Conservation (phyloP, 768 basidiomycete species). For the Lanmaoa rubissima region DNA sequence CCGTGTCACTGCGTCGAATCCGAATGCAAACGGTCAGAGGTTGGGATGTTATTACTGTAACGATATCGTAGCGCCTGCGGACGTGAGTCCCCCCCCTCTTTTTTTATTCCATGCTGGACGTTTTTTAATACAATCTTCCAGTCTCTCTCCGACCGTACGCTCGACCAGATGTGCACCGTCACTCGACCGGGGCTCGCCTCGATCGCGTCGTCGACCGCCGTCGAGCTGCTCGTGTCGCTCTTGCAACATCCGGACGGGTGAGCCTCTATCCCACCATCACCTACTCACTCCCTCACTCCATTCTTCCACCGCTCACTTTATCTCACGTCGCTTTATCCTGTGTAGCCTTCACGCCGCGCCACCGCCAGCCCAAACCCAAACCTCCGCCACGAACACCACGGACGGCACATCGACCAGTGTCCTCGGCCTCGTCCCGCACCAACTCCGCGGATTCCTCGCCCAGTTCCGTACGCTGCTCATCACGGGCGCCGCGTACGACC, state of each 20-base stretch:
- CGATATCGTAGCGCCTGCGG: constrained; percentile 93
- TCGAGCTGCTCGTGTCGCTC: constrained; percentile 86
- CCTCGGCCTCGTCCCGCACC: constrained; percentile 90
- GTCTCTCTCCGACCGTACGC: constrained; percentile 83
- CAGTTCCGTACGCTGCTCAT: constrained; percentile 85
- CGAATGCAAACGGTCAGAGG: constrained; percentile 29
- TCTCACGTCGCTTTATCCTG: neutral
- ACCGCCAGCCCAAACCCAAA: too few relatives aligned
- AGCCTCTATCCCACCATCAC: constrained; percentile 10
- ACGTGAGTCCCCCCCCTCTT: constrained; percentile 51
- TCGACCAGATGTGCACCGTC: constrained; percentile 99
- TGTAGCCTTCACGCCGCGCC: constrained; percentile 64
- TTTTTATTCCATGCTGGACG: neutral
- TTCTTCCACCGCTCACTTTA: too few relatives aligned
- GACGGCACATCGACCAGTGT: constrained; percentile 42
- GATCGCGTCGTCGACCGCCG: constrained; percentile 88
- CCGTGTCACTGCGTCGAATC: constrained; percentile 35
- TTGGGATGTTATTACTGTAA: constrained; percentile 99
- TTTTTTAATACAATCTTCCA: constrained; percentile 10
- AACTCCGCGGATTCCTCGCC: constrained; percentile 85
- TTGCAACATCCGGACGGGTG: constrained; percentile 90
- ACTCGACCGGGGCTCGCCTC: constrained; percentile 92
- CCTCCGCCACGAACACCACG: constrained; percentile 44
- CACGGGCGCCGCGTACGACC: constrained; percentile 80
- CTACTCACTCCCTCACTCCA: neutral